Evolutionary conservation across 1,284 basidiomycete genomes (phyloP), one percentile per base, ranked within the genome.

Genomic region (Jaminaea rosea): DNA sequence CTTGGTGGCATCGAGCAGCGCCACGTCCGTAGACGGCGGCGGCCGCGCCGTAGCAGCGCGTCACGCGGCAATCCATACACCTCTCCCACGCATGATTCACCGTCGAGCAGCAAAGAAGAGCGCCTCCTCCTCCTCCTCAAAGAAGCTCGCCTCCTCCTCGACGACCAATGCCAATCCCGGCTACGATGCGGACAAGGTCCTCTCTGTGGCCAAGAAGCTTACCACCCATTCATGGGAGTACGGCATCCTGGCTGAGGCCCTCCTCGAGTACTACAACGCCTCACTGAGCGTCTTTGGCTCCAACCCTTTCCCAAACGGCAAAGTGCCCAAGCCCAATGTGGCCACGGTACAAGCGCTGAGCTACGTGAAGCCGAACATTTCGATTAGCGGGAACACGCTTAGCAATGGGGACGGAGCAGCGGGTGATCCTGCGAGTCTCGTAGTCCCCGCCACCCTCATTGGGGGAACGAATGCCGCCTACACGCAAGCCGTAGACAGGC

Each of bases 401-500:
- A 27, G 31, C 11, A 23, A 50, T 26, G 50, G 50, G 8, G 47
- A 24, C 19, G 50, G 50, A n/a, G 26, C 50, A 1, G 34, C 21
- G 49, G 47, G 27, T 21, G 50, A 52, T 27, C 50, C 50, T 4
- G 48, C 48, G n/a, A 39, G 31, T 10, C 32, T 52, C n/a, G 47
- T 32, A 19, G 34, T 50, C 15, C 29, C 13, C 21, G 50, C 50
- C 19, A 21, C 50, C 15, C 31, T 52, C 1, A n/a, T 52, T 15
- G 44, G 50, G n/a, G 24, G 21, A 27, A 47, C 31, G 23, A 7
- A 17, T n/a, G n/a, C 17, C n/a, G 37, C 11, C 5, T 24, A 34
- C n/a, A 10, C 15, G 17, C 15, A 11, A 3, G 87, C 88, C 4
- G 87, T 85, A 6, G 71, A 64, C 52, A 80, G 82, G 42, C 84